Evolutionary conservation across 495 filamentous ascomycete genomes (phyloP), one percentile per base, ranked within the genome.

Genomic region (Aspergillus ellipticus): DNA sequence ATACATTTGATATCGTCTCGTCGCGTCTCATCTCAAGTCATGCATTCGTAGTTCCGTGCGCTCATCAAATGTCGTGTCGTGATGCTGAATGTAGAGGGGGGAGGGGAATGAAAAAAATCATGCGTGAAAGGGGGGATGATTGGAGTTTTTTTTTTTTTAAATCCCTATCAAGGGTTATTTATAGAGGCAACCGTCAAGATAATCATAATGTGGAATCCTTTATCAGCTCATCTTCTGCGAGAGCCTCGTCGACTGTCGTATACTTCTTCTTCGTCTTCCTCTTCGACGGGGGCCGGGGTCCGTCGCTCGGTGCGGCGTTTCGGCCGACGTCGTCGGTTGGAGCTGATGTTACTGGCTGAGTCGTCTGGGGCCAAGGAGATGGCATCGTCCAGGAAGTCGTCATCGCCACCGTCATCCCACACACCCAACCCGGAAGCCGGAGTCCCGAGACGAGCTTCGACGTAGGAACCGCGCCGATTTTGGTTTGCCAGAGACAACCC

Each of bases 281-380:
- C 92, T 69, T 90, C 89, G 8, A 95, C 90, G 0, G 85, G 83
- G 16, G 90, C 91, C 0, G 91, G 90, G 2, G 91, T 96, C 10
- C 87, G 79, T 63, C 90, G 77, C 72, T 92, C 89, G 51, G 79
- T 81, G 52, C 88, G 77, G 65, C 67, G 70, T 75, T 89, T 89
- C 5, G 84, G 86, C 63, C 89, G 74, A 49, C 89, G 79, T 26
- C 84, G 77, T 52, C 89, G 77, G 54, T 83, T 87, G 39, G 84
- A 89, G 60, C 84, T 87, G 51, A 97, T 89, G 61, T 97, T 96
- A 69, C 91, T 96, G 13, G 94, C 94, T 37, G 78, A 82, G 64
- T 86, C 83, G 64, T 86, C 84, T 0, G 83, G 83, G 21, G 83
- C 85, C n/a, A 96, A 71, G 54, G 90, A 92, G 49, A 77, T 79